Evolutionary conservation across 805 yeast species (phyloP).

Genomic region (Sungouiella thailandica): DNA sequence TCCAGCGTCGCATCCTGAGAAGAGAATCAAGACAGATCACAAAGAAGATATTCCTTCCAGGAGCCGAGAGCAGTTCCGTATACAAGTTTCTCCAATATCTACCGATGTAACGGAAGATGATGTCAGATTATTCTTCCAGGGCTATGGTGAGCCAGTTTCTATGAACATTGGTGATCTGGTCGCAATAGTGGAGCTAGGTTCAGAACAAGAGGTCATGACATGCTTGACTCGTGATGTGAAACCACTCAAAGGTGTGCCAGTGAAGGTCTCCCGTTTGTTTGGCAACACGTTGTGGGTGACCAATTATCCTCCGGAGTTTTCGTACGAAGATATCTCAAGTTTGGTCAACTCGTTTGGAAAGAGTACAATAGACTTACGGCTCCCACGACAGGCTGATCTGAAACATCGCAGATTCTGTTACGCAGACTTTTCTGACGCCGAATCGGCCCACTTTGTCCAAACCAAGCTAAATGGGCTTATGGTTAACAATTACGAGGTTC

Average conservation of each 20-base stretch:
- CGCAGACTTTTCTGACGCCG: slow-evolving; percentile 46
- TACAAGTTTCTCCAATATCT: slow-evolving; percentile 50
- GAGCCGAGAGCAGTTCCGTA: slow-evolving; percentile 56
- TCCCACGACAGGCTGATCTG: slow-evolving; percentile 58
- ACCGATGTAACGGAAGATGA: slow-evolving; percentile 30
- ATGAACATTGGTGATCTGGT: slow-evolving; percentile 18
- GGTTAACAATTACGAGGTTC: slow-evolving; percentile 30
- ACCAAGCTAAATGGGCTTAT: slow-evolving; percentile 23
- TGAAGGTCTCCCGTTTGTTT: slow-evolving; percentile 42
- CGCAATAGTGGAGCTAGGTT: slow-evolving; percentile 58
- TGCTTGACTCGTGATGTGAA: slow-evolving; percentile 61
- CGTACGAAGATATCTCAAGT: slow-evolving; percentile 31
- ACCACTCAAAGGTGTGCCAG: slow-evolving; percentile 33
- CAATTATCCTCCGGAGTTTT: slow-evolving; percentile 60
- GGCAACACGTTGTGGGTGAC: slow-evolving; percentile 65
- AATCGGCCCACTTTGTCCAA: slow-evolving; percentile 32
- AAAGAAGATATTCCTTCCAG: slow-evolving; percentile 21
- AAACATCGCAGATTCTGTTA: slow-evolving; percentile 68
- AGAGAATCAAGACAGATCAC: slow-evolving; percentile 1
- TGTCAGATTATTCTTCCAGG: slow-evolving; percentile 43
- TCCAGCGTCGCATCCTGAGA: slow-evolving; percentile 5
- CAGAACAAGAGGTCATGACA: slow-evolving; percentile 43
- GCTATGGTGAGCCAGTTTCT: slow-evolving; percentile 54
- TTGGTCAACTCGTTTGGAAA: slow-evolving; percentile 29
- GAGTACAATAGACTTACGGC: slow-evolving; percentile 48